phyloP scores from a whole-genome alignment of 2,329 filamentous ascomycete species.

The Seiridium cupressi region DNA sequence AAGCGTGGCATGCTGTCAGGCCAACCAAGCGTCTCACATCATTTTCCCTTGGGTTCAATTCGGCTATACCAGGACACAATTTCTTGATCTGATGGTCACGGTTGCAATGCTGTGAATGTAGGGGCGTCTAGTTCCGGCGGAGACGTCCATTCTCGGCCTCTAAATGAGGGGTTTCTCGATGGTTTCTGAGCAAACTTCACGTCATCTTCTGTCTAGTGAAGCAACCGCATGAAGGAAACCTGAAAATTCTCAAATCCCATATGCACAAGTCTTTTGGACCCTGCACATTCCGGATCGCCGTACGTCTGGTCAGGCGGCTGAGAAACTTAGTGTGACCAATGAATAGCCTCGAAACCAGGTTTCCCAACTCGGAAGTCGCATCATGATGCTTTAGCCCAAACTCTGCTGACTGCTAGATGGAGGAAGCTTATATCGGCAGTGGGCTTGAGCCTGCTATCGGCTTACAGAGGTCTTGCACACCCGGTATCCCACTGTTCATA shows the following conservation, averaged over 20 bases:
- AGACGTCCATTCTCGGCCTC: too few species aligned
- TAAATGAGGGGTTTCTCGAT: neutral
- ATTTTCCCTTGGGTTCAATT: neutral
- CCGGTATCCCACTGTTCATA: too few species aligned
- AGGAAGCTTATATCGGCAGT: neutral
- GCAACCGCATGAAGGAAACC: neutral
- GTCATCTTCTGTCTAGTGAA: neutral
- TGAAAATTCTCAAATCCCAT: neutral
- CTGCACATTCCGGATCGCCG: neutral
- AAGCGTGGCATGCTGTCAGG: neutral
- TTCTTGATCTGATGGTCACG: neutral
- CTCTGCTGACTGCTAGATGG: neutral
- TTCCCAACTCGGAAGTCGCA: neutral
- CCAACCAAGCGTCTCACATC: neutral
- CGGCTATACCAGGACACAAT: neutral
- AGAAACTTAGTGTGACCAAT: neutral
- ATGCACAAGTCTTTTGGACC: neutral
- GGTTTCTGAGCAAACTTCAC: neutral
- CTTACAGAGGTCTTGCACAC: neutral
- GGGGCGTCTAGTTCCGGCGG: too few species aligned
- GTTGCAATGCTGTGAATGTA: neutral
- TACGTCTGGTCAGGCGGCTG: conserved; percentile 2
- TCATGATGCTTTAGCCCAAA: conserved; percentile 1
- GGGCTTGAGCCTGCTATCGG: neutral
- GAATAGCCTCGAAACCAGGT: neutral